phyloP scores from a whole-genome alignment of 108 stramenopile species.

The Chaetoceros muelleri region DNA sequence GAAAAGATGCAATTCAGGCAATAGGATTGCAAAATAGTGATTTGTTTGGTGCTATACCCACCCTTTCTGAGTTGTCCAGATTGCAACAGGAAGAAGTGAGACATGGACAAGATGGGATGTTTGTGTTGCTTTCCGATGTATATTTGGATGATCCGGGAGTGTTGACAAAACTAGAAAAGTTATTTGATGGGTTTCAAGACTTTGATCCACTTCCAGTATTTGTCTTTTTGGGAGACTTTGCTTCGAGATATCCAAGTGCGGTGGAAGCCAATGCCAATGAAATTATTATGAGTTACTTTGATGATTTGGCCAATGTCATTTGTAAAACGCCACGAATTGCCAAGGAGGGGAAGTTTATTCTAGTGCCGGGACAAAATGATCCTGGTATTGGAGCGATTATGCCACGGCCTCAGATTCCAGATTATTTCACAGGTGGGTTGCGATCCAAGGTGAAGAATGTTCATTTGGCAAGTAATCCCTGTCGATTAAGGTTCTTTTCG shows the following conservation, averaged over 20 bases:
- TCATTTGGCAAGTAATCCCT: constrained; percentile 70
- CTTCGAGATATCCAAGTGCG: constrained; percentile 25
- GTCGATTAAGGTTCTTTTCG: constrained; percentile 72
- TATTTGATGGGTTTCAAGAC: constrained; percentile 65
- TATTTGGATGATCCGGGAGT: constrained; percentile 82
- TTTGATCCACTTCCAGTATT: constrained; percentile 54
- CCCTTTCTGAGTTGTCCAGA: constrained; percentile 44
- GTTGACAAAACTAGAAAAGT: constrained; percentile 55
- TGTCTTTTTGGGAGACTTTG: constrained; percentile 93
- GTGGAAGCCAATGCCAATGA: constrained; percentile 18
- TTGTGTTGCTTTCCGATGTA: constrained; percentile 80
- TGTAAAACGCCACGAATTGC: constrained; percentile 39
- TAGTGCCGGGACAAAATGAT: constrained; percentile 90
- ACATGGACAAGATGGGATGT: constrained; percentile 48
- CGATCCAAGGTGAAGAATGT: constrained; percentile 25
- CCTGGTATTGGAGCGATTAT: constrained; percentile 45
- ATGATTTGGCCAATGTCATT: constrained; percentile 55
- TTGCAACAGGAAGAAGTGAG: constrained; percentile 40
- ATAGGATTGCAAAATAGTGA: constrained; percentile 52
- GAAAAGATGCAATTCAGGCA: constrained; percentile 42
- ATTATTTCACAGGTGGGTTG: constrained; percentile 34
- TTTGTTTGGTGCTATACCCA: constrained; percentile 49
- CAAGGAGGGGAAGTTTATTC: constrained; percentile 56
- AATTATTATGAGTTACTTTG: constrained; percentile 41
- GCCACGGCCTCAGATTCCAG: constrained; percentile 57